Base-by-base conservation (phyloP, 139 green algal genomes). In the Chlamydomonas incerta region DNA sequence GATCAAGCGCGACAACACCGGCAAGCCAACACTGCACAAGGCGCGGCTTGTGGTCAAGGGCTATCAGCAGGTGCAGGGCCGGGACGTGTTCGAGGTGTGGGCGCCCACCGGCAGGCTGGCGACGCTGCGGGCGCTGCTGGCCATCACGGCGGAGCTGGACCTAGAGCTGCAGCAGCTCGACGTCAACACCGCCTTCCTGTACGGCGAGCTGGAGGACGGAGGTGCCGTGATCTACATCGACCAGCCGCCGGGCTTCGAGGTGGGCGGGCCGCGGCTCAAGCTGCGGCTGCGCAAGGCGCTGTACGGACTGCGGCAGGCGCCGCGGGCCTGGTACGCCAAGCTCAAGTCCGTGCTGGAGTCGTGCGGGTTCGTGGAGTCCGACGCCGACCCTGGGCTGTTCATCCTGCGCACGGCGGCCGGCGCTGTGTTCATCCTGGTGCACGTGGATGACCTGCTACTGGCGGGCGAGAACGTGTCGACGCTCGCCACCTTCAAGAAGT, bases 111-210 rank as follows among this genome's bases (percentile, higher is more conserved):
- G 31, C 9, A 31, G 66, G 3, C 2, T 8, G 3, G 66, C 66
- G 6, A 29, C 66, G 31, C 31, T 93, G 21, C 67, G 88, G 34
- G 13, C 77, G 23, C 70, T 93, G 46, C 47, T 92, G 31, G 37
- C 88, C 1, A 31, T 83, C 14, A 80, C 57, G 24, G 87, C 90
- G 29, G 82, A 68, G 0, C 5, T 90, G 24, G 85, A 90, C 50
- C 52, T 93, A 46, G 88, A 93, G 60, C 37, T 93, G 3, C 70
- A 90, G 21, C 87, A 93, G 24, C 35, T 95, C 1, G 90, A 95
- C 73, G 87, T 93, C n/a, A 90, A 91, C 60, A 94, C 92, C 8
- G 92, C 92, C 2, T 94, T 93, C 80, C 80, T 94, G 8, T 87
- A 95, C n/a, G 86, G 90, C 15, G 76, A 91, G 65, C 76, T 92